Conservation (phyloP, 1,284 basidiomycete genomes). For the Apiotrichum montevideense region DNA sequence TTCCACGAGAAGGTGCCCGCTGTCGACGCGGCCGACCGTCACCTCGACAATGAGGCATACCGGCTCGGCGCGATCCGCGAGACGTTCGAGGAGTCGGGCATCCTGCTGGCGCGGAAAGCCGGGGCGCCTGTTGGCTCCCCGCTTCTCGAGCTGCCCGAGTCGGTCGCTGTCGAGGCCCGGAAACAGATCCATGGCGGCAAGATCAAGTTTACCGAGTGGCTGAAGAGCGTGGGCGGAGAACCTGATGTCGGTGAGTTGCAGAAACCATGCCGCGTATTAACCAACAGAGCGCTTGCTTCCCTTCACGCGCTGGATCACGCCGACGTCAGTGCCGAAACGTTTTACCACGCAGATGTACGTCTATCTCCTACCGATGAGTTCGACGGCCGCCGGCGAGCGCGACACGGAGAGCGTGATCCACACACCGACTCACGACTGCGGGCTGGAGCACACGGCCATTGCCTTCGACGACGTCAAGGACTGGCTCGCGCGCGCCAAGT, state of each 20-base stretch:
- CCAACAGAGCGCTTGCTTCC: conserved; percentile 11
- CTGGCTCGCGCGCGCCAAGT: conserved; percentile 5
- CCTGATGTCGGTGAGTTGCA: conserved; percentile 6
- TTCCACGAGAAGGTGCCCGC: conserved; percentile 11
- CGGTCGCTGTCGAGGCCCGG: conserved; percentile 5
- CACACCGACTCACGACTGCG: conserved; percentile 11
- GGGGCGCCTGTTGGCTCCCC: not conserved
- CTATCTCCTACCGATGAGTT: conserved; percentile 9
- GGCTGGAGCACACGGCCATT: conserved; percentile 15
- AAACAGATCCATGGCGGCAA: conserved; percentile 13
- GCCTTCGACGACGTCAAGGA: not conserved
- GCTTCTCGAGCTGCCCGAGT: conserved; percentile 4
- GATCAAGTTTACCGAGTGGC: conserved; percentile 12
- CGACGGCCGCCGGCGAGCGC: not conserved
- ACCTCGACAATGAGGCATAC: conserved; percentile 10
- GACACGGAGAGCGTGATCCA: not conserved
- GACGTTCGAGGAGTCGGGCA: conserved; percentile 19
- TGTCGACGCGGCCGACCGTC: not conserved
- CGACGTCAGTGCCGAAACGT: conserved; percentile 13
- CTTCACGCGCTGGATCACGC: conserved; percentile 21
- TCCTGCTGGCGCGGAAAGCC: conserved; percentile 10
- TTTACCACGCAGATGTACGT: conserved; percentile 19
- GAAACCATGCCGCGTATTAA: not conserved
- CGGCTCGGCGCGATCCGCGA: conserved; percentile 15
- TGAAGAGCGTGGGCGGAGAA: conserved; percentile 8